phyloP scores from a whole-genome alignment of 768 basidiomycete species.

The Naganishia randhawae region DNA sequence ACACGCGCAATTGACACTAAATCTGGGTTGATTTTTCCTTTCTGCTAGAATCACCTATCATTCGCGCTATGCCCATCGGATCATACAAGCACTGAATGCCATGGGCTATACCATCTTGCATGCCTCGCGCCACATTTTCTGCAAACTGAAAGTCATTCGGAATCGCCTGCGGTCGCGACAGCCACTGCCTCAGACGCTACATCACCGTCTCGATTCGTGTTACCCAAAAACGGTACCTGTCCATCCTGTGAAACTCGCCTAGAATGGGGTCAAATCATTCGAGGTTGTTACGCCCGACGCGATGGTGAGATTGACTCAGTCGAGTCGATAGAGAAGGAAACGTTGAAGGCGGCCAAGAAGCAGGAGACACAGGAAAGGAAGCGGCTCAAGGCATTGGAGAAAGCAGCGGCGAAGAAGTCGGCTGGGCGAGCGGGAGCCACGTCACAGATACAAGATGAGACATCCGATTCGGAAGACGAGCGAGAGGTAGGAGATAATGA shows the following conservation, averaged over 20 bases:
- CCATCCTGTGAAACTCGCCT: constrained; percentile 37
- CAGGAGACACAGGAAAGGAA: constrained; percentile 7
- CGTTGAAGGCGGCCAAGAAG: constrained; percentile 18
- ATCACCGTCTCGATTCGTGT: constrained; percentile 29
- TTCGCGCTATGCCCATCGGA: constrained; percentile 44
- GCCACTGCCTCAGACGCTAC: constrained; percentile 28
- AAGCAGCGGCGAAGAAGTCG: constrained; percentile 12
- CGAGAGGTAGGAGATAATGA: background rate
- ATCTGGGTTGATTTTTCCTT: background rate
- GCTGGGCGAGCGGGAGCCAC: constrained; percentile 2
- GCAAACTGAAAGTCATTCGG: constrained; percentile 14
- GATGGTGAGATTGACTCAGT: constrained; percentile 25
- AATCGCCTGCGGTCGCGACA: background rate
- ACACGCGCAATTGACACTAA: background rate
- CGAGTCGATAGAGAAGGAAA: constrained; percentile 15
- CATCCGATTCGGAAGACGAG: background rate
- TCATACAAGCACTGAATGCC: constrained; percentile 23
- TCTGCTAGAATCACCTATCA: constrained; percentile 39
- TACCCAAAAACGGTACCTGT: constrained; percentile 46
- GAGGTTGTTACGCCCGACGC: constrained; percentile 44
- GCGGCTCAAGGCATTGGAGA: constrained; percentile 11
- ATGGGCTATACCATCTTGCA: constrained; percentile 36
- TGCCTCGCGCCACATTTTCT: constrained; percentile 45
- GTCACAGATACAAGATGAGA: background rate
- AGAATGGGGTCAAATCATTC: constrained; percentile 50